Evolutionary conservation across 2,329 filamentous ascomycete species (phyloP).

Genomic region (Calonectria henricotiae): DNA sequence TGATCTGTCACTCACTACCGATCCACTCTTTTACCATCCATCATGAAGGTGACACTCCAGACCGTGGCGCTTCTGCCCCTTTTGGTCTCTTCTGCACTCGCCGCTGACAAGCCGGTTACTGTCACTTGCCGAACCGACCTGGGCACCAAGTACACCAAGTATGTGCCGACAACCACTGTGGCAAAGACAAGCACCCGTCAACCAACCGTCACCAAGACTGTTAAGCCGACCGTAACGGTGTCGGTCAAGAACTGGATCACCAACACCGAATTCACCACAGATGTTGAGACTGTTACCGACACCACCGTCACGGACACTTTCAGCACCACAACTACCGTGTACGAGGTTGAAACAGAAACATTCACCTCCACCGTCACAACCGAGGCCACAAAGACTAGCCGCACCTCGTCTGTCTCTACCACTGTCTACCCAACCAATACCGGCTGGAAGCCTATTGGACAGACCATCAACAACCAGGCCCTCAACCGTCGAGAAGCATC

Average conservation of each 20-base stretch:
- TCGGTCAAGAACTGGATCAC: conserved; percentile 13
- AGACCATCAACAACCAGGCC: not conserved
- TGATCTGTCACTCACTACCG: not conserved
- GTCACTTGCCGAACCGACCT: not conserved
- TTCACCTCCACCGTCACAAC: not conserved
- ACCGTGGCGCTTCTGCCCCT: not conserved
- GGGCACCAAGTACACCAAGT: not conserved
- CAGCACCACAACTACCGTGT: conserved; percentile 5
- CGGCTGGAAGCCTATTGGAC: not conserved
- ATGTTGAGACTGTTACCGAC: not conserved
- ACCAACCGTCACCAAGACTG: not conserved
- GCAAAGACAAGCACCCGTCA: not conserved
- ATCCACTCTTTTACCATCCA: not conserved
- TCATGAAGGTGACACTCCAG: not conserved
- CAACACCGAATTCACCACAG: not conserved
- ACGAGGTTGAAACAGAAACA: not conserved
- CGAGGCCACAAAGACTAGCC: not conserved
- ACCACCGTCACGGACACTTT: conserved; percentile 1
- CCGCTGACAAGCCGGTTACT: not conserved
- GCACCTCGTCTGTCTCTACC: not conserved
- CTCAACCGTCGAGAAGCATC: not conserved
- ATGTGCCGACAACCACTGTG: not conserved
- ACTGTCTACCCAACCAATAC: not conserved
- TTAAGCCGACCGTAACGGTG: not conserved
- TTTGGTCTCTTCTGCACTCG: not conserved